Conservation (phyloP, 1,284 basidiomycete species). For the Inonotus hispidus region DNA sequence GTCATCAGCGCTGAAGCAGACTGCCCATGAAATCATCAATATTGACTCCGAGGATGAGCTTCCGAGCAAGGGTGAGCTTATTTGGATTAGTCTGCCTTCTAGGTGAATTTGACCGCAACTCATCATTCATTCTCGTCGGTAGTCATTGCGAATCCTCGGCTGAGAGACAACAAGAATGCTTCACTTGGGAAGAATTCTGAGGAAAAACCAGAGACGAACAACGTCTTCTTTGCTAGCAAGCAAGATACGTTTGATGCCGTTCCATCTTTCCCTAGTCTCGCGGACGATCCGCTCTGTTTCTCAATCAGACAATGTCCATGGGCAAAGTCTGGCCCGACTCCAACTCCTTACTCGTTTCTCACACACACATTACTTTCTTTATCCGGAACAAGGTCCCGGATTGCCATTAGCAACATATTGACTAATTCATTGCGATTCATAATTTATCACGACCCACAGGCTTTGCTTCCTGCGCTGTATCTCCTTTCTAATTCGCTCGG, state of each 20-base stretch:
- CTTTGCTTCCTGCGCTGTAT: constrained; percentile 81
- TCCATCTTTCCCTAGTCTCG: constrained; percentile 8
- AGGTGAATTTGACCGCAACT: not conserved
- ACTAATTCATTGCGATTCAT: constrained; percentile 79
- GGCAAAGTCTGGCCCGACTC: constrained; percentile 15
- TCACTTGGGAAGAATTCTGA: not conserved
- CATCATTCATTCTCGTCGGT: not conserved
- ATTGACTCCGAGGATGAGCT: constrained; percentile 6
- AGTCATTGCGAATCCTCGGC: not conserved
- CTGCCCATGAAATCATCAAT: constrained; percentile 15
- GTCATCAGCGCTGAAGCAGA: constrained; percentile 1
- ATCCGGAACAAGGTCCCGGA: constrained; percentile 77
- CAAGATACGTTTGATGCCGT: constrained; percentile 1
- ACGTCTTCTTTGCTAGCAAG: not conserved
- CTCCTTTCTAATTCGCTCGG: constrained; percentile 83
- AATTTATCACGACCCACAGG: constrained; percentile 59
- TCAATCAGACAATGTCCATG: constrained; percentile 11
- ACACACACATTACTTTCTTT: constrained; percentile 71
- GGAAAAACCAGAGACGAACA: not conserved
- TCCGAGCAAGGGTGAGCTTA: not conserved
- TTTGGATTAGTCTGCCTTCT: not conserved
- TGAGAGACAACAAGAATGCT: not conserved
- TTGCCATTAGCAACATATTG: constrained; percentile 71
- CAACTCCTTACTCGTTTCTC: constrained; percentile 79
- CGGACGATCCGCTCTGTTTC: constrained; percentile 14